A percentile compares a stretch with the other conserved stretches of the same genome.
These are phyloP conservation scores for Elaeis oleifera DNA, from an alignment of 202 grass and related monocot species.

Conservation along the genomic window DNA sequence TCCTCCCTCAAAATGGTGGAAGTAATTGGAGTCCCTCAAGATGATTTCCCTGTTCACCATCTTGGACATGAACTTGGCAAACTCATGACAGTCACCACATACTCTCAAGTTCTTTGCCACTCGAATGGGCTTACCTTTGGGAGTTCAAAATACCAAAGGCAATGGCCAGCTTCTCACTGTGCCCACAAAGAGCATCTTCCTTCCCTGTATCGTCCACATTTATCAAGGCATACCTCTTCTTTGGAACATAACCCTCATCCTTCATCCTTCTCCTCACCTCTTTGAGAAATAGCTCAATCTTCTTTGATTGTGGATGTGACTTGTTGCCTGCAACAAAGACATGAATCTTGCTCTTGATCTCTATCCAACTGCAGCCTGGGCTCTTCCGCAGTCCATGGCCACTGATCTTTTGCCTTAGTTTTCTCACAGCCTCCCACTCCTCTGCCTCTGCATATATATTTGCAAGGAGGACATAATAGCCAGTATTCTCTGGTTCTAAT, in stretches of 20 bases:
- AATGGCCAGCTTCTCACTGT: conserved; percentile 65
- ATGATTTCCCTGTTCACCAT: conserved; percentile 37
- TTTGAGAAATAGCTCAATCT: conserved; percentile 53
- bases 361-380: conserved; percentile 67
- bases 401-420: conserved; percentile 45
- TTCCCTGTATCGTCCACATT: conserved; percentile 39
- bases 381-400: conserved; percentile 40
- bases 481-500: conserved; percentile 70
- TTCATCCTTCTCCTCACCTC: conserved; percentile 43
- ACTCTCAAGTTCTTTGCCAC: conserved; percentile 50
- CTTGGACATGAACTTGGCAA: conserved; percentile 55
- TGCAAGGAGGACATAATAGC: conserved; percentile 69
- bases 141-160: conserved; percentile 68
- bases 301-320: conserved; percentile 43
- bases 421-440: conserved; percentile 72
- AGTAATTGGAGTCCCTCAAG: conserved; percentile 51
- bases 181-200: conserved; percentile 53
- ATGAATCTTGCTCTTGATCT: conserved; percentile 51
- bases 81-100: conserved; percentile 75
- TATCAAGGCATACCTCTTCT: conserved; percentile 47
- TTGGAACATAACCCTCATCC: conserved; percentile 42
- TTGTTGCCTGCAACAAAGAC: conserved; percentile 42
- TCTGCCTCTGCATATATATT: conserved; percentile 83
- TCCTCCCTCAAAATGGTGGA: conserved; percentile 73
- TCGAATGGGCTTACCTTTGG: conserved; percentile 39